phyloP scores from a whole-genome alignment of 1,284 basidiomycete species.

The Coniophora puteana region DNA sequence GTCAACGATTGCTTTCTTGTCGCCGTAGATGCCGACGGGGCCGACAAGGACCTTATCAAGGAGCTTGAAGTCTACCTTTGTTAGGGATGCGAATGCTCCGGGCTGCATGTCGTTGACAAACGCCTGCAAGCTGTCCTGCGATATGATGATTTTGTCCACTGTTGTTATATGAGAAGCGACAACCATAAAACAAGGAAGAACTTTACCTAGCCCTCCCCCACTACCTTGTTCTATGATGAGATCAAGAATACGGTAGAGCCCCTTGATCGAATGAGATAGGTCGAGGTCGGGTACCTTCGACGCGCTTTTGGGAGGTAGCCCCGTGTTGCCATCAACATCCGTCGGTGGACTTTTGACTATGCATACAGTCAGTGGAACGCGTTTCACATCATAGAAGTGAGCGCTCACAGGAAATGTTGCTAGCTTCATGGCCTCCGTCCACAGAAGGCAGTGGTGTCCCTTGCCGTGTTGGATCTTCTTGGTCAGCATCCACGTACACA shows the following conservation, averaged over 20 bases:
- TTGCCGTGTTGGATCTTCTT: not conserved
- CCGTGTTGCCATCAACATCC: constrained; percentile 7
- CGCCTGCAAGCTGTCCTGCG: constrained; percentile 35
- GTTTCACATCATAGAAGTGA: too few relatives aligned
- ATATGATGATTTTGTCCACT: constrained; percentile 56
- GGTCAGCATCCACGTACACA: too few relatives aligned
- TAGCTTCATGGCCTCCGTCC: not conserved
- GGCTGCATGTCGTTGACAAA: constrained; percentile 41
- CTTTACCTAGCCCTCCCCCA: constrained; percentile 41
- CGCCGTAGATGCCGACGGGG: constrained; percentile 55
- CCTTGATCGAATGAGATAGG: constrained; percentile 23
- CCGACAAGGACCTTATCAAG: constrained; percentile 41
- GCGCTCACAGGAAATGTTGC: too few relatives aligned
- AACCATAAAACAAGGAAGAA: not conserved
- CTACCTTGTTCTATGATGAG: constrained; percentile 43
- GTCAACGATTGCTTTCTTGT: constrained; percentile 42
- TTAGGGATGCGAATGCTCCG: constrained; percentile 45
- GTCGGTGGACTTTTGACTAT: not conserved
- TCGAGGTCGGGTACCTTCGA: constrained; percentile 8
- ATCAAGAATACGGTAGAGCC: constrained; percentile 44
- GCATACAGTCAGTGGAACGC: not conserved
- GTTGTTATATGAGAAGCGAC: not conserved
- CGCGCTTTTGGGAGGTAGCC: not conserved
- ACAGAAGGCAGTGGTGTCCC: not conserved
- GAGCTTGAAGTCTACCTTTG: constrained; percentile 47